Conservation (phyloP, 2,329 filamentous ascomycete genomes). For the Cordyceps javanica region DNA sequence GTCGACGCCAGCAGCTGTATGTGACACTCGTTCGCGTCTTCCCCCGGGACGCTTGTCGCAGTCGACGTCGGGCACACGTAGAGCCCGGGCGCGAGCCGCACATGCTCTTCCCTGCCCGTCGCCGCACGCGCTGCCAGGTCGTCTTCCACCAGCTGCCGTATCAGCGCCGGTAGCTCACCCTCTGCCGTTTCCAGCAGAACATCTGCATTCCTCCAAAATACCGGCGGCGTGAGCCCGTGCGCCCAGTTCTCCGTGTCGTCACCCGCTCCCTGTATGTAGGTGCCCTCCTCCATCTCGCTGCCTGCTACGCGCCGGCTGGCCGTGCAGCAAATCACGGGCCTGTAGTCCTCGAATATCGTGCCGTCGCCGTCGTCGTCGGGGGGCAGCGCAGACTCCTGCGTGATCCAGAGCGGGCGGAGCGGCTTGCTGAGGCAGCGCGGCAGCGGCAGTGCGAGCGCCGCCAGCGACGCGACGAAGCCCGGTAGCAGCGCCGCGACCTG, state of each 20-base stretch:
- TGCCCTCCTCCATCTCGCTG: conserved; percentile 55
- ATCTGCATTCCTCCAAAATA: conserved; percentile 72
- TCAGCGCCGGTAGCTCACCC: conserved; percentile 50
- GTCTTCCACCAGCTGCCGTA: conserved; percentile 37
- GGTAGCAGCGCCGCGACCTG: conserved; percentile 64
- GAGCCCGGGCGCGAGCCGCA: conserved; percentile 30
- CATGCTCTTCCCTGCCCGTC: conserved; percentile 14
- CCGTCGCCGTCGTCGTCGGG: conserved; percentile 17
- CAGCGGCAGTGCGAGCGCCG: conserved; percentile 53
- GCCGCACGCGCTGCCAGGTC: conserved; percentile 15
- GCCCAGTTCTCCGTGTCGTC: conserved; percentile 97
- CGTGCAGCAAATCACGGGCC: conserved; percentile 78
- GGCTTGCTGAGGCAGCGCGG: conserved; percentile 59
- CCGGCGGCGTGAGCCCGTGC: conserved; percentile 63
- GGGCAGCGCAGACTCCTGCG: conserved; percentile 54
- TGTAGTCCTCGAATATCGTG: conserved; percentile 49
- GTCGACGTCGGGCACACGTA: conserved; percentile 32
- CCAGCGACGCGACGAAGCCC: conserved; percentile 46
- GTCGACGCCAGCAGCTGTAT: conserved; percentile 38
- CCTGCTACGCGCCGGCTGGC: conserved; percentile 67
- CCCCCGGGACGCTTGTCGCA: background rate
- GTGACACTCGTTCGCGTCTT: conserved; percentile 23
- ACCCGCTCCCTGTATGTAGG: conserved; percentile 87
- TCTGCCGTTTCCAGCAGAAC: conserved; percentile 59
- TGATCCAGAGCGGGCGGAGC: conserved; percentile 73